Conservation (phyloP, 495 filamentous ascomycete species). For the Penicillium parvum region DNA sequence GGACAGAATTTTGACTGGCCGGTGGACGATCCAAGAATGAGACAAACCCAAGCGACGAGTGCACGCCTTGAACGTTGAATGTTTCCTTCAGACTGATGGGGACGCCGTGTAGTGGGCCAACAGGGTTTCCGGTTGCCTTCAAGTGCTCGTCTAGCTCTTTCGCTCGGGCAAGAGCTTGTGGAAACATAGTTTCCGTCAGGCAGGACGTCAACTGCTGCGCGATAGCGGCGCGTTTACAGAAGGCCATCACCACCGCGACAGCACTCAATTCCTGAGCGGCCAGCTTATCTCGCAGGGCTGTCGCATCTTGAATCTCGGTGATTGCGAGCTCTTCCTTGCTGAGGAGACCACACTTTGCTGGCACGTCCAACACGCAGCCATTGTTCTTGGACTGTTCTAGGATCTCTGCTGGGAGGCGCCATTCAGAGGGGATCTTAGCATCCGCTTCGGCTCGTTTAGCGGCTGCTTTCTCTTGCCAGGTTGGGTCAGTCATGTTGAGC, state of each 20-base stretch:
- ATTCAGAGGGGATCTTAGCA: slow-evolving; percentile 42
- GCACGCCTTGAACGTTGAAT: slow-evolving; percentile 20
- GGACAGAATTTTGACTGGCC: slow-evolving; percentile 12
- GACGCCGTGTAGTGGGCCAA: slow-evolving; percentile 60
- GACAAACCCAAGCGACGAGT: slow-evolving; percentile 17
- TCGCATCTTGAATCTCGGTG: slow-evolving; percentile 50
- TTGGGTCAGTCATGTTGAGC: too few relatives aligned
- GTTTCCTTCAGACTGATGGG: slow-evolving; percentile 53
- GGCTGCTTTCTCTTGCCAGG: too few relatives aligned
- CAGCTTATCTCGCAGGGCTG: slow-evolving; percentile 24
- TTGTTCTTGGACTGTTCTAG: slow-evolving; percentile 8
- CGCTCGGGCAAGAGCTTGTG: slow-evolving; percentile 32
- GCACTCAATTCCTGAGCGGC: slow-evolving; percentile 1
- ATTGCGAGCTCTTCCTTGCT: slow-evolving; percentile 46
- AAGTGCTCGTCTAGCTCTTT: slow-evolving; percentile 35
- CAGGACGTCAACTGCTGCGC: slow-evolving; percentile 55
- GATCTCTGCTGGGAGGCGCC: slow-evolving; percentile 26
- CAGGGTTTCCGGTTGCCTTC: slow-evolving; percentile 27
- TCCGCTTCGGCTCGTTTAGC: slow-evolving; percentile 38
- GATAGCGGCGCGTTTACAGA: slow-evolving; percentile 52
- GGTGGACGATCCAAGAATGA: slow-evolving; percentile 18
- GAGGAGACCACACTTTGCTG: slow-evolving; percentile 42
- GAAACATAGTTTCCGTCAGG: slow-evolving; percentile 57
- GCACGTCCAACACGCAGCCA: slow-evolving; percentile 36
- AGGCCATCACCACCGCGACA: slow-evolving; percentile 48